Base-by-base conservation (phyloP, 306 rosid species). In the Bauhinia variegata region DNA sequence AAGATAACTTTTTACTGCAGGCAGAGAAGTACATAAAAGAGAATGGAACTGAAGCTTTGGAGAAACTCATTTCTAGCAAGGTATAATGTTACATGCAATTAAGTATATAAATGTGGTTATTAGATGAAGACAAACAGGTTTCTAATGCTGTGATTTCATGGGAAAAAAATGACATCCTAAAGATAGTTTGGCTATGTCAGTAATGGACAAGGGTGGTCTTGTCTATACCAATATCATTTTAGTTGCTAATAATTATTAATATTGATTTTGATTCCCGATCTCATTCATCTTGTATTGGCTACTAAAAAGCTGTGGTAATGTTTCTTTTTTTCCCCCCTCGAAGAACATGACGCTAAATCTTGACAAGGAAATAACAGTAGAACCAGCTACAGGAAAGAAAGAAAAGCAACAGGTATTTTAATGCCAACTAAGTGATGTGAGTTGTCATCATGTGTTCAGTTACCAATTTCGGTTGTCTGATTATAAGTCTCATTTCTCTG, bases 21-120 rank as follows among this genome's bases (percentile, higher is more conserved):
- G 80, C 76, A 23, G 89, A 87, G 75, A 69, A 42, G 16, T 80
- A 49, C 42, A 54, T 82, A 14, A 46, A 80, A 37, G 79, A 72
- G 38, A 82, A 80, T 71, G 89, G 86, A 67, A 28, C 79, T 46
- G 86, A 82, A 72, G 76, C 76, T 66, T 60, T 87, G 4, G 79
- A 77, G 75, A 73, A 84, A 51, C 77, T 82, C 71, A 64, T 87
- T 63, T 49, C 81, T 63, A 6, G 55, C 78, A 63, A 82, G 92
- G 92, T 82, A 72, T 50, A 69, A 4, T 54, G 15, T 28, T 32
- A 11, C 2, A 11, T 34, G 36, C 28, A 11, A 36, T 42, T 33
- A 19, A 17, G 60, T 19, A 44, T 23, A 23, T 23, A 23, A 23
- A 23, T n/a, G 28, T 1, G 28, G 28, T 23, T 23, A 23, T 23